These are phyloP conservation scores for Laguncularia racemosa DNA, from an alignment of 345 rosid species.

Conservation along the genomic window DNA sequence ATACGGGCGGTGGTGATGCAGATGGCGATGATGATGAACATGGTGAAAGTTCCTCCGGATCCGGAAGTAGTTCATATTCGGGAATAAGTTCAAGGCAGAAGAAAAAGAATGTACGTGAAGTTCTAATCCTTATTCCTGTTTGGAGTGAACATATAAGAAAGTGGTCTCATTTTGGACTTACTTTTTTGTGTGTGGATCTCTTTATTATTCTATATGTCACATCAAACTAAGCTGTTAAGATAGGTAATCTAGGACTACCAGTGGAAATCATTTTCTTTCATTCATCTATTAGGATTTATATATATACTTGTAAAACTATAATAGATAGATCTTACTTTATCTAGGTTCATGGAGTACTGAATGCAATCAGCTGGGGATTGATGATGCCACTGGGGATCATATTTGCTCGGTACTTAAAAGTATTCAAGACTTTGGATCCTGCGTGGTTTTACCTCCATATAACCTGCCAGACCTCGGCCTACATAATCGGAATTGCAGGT, in stretches of 20 bases:
- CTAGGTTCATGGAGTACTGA: conserved; percentile 79
- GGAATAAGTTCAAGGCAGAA: conserved; percentile 26
- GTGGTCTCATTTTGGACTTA: no score
- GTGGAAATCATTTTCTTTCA: no score
- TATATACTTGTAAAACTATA: no score
- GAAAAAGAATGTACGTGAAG: conserved; percentile 59
- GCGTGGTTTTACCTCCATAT: conserved; percentile 88
- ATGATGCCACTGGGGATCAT: conserved; percentile 74
- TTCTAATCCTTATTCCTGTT: background rate
- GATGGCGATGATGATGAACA: background rate
- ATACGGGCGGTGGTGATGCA: background rate
- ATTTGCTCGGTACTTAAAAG: conserved; percentile 74
- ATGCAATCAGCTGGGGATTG: conserved; percentile 85
- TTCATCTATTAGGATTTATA: no score
- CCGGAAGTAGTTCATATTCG: conserved; percentile 19
- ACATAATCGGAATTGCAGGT: conserved; percentile 68
- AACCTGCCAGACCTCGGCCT: conserved; percentile 67
- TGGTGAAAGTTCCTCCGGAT: conserved; percentile 23
- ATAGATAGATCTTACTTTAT: no score
- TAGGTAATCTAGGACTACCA: no score
- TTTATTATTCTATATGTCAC: no score
- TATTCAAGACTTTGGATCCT: conserved; percentile 65
- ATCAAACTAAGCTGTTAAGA: no score
- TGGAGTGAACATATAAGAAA: no score
- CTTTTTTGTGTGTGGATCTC: no score